A percentile compares a stretch with the other conserved stretches of the same genome.
Evolutionary conservation across 345 rosid genomes (phyloP).

Genomic region (Cardamine chenopodiifolia): DNA sequence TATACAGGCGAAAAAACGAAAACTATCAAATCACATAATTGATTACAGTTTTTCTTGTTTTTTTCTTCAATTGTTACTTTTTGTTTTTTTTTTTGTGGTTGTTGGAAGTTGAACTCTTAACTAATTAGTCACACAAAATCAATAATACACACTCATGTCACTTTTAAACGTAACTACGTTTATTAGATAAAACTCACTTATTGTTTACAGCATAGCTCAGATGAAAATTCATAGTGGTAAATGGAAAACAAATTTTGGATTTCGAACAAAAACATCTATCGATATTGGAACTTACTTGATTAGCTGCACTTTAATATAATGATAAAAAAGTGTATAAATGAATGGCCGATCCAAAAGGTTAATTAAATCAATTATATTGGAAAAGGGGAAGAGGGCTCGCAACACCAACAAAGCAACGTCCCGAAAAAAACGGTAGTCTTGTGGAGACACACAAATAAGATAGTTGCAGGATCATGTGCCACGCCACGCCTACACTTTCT

Average conservation of each 20-base stretch:
- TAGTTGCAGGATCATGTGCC: conserved; percentile 45
- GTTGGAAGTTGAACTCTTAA: conserved; percentile 34
- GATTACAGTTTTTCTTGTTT: conserved; percentile 26
- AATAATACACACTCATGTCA: not conserved
- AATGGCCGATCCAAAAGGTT: conserved; percentile 14
- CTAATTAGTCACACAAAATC: not conserved
- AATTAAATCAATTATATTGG: not conserved
- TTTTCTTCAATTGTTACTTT: conserved; percentile 16
- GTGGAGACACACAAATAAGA: conserved; percentile 41
- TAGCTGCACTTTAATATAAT: not conserved
- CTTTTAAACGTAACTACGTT: not conserved
- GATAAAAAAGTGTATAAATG: not conserved
- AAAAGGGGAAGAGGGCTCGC: conserved; percentile 29
- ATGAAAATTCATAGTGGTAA: not conserved
- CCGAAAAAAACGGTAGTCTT: conserved; percentile 42
- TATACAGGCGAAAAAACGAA: conserved; percentile 30
- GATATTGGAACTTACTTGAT: not conserved
- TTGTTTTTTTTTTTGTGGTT: conserved; percentile 1
- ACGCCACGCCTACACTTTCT: conserved; percentile 45
- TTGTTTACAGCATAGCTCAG: not conserved
- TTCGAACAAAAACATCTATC: not conserved
- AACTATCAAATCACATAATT: conserved; percentile 42
- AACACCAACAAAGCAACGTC: conserved; percentile 39
- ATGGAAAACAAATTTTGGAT: not conserved
- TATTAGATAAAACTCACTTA: not conserved